These are phyloP conservation scores for Pistacia atlantica DNA, from an alignment of 345 rosid genomes.

Conservation along the genomic window DNA sequence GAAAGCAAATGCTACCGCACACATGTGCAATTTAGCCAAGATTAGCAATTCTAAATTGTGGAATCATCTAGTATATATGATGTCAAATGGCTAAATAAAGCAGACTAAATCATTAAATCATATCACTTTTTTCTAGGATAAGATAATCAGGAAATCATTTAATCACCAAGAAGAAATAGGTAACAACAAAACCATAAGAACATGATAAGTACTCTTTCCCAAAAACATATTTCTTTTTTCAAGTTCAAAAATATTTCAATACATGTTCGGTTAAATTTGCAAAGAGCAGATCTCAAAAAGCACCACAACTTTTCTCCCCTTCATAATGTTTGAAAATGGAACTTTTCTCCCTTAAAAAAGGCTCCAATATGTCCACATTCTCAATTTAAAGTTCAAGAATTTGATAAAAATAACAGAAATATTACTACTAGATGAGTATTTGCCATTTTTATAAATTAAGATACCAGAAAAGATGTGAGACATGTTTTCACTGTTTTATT, in stretches of 20 bases:
- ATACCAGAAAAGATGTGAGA: background rate
- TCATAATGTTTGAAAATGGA: background rate
- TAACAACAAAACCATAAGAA: background rate
- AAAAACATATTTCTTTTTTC: background rate
- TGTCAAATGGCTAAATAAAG: background rate
- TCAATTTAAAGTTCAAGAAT: no score
- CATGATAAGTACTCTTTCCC: no score
- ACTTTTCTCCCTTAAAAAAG: no score
- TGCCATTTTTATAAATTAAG: background rate
- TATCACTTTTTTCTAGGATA: no score
- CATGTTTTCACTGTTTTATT: background rate
- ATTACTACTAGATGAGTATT: background rate
- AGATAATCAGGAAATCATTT: background rate
- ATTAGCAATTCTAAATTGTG: conserved; percentile 2
- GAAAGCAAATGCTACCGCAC: background rate
- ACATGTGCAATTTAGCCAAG: conserved; percentile 1
- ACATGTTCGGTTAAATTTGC: background rate
- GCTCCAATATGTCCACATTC: no score
- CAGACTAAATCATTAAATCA: no score
- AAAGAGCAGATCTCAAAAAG: background rate
- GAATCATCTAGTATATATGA: background rate
- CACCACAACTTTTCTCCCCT: background rate
- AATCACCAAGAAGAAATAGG: background rate
- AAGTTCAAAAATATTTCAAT: background rate
- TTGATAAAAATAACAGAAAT: no score